A percentile compares a stretch with the other conserved stretches of the same genome.
Evolutionary conservation across 768 basidiomycete genomes (phyloP).

Genomic region (Boletus rex-veris): DNA sequence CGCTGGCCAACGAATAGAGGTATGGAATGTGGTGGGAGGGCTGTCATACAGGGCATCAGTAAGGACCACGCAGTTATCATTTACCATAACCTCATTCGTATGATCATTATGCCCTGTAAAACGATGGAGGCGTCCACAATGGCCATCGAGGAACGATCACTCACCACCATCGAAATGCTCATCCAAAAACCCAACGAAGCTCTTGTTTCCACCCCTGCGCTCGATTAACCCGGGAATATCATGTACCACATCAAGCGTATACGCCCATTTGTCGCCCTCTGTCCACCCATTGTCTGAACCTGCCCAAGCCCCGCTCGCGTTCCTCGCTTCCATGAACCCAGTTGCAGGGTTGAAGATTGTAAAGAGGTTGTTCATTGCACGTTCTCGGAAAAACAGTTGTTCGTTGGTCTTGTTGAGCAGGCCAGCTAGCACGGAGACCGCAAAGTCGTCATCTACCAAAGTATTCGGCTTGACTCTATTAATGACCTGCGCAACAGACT

Average conservation of each 20-base stretch:
- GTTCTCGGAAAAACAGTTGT: slow-evolving; percentile 49
- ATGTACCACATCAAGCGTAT: slow-evolving; percentile 76
- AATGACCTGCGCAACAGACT: slow-evolving; percentile 16
- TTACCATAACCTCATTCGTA: slow-evolving; percentile 57
- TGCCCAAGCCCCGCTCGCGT: slow-evolving; percentile 66
- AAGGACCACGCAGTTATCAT: background rate
- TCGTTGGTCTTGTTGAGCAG: slow-evolving; percentile 49
- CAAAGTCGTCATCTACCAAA: slow-evolving; percentile 69
- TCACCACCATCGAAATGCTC: slow-evolving; percentile 48
- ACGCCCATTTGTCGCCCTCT: slow-evolving; percentile 77
- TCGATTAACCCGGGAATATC: slow-evolving; percentile 60
- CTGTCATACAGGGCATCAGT: slow-evolving; percentile 33
- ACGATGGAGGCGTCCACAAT: slow-evolving; percentile 5
- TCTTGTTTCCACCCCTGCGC: slow-evolving; percentile 59
- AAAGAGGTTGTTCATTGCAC: slow-evolving; percentile 55
- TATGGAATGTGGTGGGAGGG: slow-evolving; percentile 88
- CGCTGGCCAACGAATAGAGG: slow-evolving; percentile 69
- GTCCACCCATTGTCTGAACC: slow-evolving; percentile 76
- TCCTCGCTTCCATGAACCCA: slow-evolving; percentile 81
- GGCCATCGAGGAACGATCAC: slow-evolving; percentile 8
- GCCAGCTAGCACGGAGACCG: slow-evolving; percentile 59
- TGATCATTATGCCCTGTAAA: slow-evolving; percentile 71
- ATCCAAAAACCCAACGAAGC: slow-evolving; percentile 66
- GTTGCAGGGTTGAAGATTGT: slow-evolving; percentile 62
- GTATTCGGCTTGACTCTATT: background rate